Evolutionary conservation across 768 basidiomycete species (phyloP), one percentile per base, ranked within the genome.

Genomic region (Trametes coccinea): DNA sequence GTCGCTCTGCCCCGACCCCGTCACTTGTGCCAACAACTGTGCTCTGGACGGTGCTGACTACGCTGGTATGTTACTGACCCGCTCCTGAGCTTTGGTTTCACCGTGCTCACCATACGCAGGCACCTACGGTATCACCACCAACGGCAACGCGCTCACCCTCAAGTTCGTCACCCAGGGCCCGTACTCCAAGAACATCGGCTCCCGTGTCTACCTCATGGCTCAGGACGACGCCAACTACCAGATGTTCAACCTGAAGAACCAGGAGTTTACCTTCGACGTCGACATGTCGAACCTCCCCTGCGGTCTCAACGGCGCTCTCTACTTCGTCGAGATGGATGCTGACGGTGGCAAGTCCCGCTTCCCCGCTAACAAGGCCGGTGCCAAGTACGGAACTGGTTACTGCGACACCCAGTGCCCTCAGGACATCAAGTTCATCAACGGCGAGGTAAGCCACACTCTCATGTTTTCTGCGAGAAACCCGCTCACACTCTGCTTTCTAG

Each of bases 311-410:
- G 84, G 81, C 66, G 84, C 84, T 10, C 74, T 86, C 58, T 86
- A 86, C 77, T 83, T 86, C 73, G 73, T 76, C 53, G 78, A 81
- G 72, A 86, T 85, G 84, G 83, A 81, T 66, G 77, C 78, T 10
- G 82, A 84, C 65, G 84, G 84, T 76, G 84, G 82, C 44, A 47
- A 77, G 64, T 62, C 82, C 57, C 75, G 77, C 66, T 82, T 73
- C 75, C 61, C 82, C n/a, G 75, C 64, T 70, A 84, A 85, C 79
- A 80, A 80, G 77, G 82, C 83, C 55, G 83, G 82, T 66, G 81
- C 83, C 68, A 79, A 82, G 71, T 86, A 81, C 72, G 84, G 84
- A 49, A 84, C 84, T n/a, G 85, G 85, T 13, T 86, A 86, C 73
- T 85, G 85, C 71, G 84, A 86, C 70, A 79, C 84, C 16, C 83